A percentile compares a stretch with the other conserved stretches of the same genome.
Evolutionary conservation across 495 filamentous ascomycete genomes (phyloP).

Genomic region (Hyaloscypha bicolor): DNA sequence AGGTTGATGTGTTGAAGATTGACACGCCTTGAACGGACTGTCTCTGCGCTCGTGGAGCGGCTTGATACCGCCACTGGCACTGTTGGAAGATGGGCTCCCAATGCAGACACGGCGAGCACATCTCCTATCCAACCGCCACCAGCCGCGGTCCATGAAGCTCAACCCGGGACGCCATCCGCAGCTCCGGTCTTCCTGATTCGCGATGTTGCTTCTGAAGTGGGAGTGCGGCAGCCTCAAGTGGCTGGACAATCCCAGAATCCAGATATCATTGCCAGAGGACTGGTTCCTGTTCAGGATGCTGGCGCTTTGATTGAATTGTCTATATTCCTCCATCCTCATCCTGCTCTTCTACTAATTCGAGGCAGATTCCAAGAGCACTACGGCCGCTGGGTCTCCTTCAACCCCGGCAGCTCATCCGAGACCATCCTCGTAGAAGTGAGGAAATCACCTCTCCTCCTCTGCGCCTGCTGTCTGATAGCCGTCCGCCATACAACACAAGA

Average conservation of each 20-base stretch:
- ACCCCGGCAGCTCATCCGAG: slow-evolving; percentile 32
- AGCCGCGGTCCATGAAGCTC: not conserved
- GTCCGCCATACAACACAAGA: slow-evolving; percentile 47
- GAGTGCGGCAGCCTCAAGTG: slow-evolving; percentile 11
- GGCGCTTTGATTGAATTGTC: slow-evolving; percentile 14
- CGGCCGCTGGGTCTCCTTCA: slow-evolving; percentile 47
- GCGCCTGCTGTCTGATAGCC: slow-evolving; percentile 47
- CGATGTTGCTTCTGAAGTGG: slow-evolving; percentile 40
- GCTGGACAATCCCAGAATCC: not conserved
- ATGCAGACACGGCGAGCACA: not conserved
- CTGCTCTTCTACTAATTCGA: not conserved
- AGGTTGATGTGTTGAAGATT: slow-evolving; percentile 33
- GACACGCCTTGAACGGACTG: slow-evolving; percentile 39
- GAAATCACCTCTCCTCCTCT: slow-evolving; percentile 43
- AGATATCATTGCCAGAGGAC: slow-evolving; percentile 12
- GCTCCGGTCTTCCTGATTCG: slow-evolving; percentile 42
- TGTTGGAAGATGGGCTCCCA: not conserved
- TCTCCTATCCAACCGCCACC: not conserved
- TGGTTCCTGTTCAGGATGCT: slow-evolving; percentile 8
- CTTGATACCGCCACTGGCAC: slow-evolving; percentile 25
- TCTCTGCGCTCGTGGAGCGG: slow-evolving; percentile 39
- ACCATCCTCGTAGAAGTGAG: slow-evolving; percentile 36
- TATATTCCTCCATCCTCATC: not conserved
- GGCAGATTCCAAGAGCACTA: slow-evolving; percentile 40
- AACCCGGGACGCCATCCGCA: slow-evolving; percentile 24